Conservation (phyloP, 148 eudicot genomes). For the Polygonum aviculare region DNA sequence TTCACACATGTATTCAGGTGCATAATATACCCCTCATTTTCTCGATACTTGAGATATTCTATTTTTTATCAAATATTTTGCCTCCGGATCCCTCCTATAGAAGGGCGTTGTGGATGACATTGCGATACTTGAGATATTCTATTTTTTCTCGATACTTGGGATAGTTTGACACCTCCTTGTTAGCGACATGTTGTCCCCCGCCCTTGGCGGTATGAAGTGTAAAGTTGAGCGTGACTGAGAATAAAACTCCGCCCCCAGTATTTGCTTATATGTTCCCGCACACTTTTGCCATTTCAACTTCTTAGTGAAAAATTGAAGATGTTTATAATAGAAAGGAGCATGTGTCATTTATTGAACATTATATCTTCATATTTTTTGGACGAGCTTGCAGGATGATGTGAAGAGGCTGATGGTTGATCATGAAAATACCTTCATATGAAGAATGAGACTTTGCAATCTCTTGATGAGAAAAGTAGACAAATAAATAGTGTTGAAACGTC, state of each 20-base stretch:
- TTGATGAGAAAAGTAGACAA: constrained; percentile 49
- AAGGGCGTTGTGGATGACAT: no score
- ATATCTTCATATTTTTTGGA: background rate
- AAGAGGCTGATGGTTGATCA: constrained; percentile 46
- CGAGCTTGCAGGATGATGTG: constrained; percentile 41
- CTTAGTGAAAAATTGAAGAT: background rate
- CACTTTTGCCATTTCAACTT: background rate
- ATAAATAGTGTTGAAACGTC: constrained; percentile 48
- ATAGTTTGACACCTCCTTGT: no score
- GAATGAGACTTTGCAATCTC: constrained; percentile 32
- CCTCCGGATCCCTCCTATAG: no score
- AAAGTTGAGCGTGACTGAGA: no score
- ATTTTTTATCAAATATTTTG: no score
- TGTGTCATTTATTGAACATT: background rate
- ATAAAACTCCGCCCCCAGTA: background rate
- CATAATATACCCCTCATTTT: no score
- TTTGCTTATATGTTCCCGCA: background rate
- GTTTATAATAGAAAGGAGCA: background rate
- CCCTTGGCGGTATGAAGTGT: no score
- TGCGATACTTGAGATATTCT: no score
- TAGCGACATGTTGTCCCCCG: no score
- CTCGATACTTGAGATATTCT: no score
- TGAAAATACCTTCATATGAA: constrained; percentile 46
- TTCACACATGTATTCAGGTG: no score
- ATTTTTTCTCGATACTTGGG: no score